Evolutionary conservation across 1,139 yeast species (phyloP), one percentile per base, ranked within the genome.

Genomic region (Diutina scorzettiae): DNA sequence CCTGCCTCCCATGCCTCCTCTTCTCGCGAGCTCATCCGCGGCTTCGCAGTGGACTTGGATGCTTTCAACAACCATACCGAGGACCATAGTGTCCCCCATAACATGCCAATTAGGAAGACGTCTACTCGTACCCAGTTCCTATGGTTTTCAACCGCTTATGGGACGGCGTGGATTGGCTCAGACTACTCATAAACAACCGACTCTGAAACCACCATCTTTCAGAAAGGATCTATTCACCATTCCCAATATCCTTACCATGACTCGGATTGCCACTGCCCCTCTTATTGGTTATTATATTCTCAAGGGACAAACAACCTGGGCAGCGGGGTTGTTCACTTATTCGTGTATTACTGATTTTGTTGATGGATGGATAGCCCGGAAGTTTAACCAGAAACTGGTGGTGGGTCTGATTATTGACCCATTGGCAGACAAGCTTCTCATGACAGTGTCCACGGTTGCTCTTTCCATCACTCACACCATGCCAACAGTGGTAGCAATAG

Each of bases 341-440:
- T 87, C 96, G 0, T 84, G 96, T 50, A 57, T 87, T 9, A 89
- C 98, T 0, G 99, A 93, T 57, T 80, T 84, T 50, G 62, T 89
- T 20, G 99, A 93, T 58, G 98, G 99, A 0, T 84, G 63, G 54
- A 76, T 93, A 49, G 98, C 99, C 8, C 69, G 99, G 43, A 72
- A 62, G 47, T 89, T 62, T 65, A 78, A 86, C 44, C 67, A 82
- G 72, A 76, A 78, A 52, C 79, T 95, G 0, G 80, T 84, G 2
- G 73, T 89, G 4, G 99, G 99, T 0, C 82, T 96, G 0, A 81
- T 93, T 18, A 66, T 93, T 36, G 99, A 93, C 54, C 98, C 99
- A 0, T 71, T 87, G 65, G 99, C 98, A 0, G 99, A 93, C 56
- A 93, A 93, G 58, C 66, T 84, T 20, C 66, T 93, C 40, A 86